Percentiles rank a stretch among this genome's conserved stretches.
Evolutionary conservation across 371 early-diverging fungal species (phyloP).

Genomic region (Cladochytrium tenue): DNA sequence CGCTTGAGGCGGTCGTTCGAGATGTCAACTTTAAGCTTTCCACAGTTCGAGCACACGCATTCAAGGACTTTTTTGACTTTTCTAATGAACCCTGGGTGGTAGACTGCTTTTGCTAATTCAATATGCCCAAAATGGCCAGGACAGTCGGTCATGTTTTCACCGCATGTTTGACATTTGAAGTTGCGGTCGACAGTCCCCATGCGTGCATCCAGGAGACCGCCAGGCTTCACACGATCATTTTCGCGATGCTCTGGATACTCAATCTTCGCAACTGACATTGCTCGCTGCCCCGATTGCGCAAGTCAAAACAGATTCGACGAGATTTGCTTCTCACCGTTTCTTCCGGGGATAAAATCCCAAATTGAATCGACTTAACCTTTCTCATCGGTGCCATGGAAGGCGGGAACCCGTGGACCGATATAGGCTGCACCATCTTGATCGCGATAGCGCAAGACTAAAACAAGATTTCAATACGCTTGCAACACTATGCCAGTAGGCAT

Average conservation of each 20-base stretch:
- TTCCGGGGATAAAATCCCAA: constrained; percentile 94
- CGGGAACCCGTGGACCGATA: constrained; percentile 47
- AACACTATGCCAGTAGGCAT: too few species aligned
- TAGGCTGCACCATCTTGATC: constrained; percentile 14
- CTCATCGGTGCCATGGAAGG: constrained; percentile 89
- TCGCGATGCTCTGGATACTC: constrained; percentile 96
- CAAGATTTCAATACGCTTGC: too few species aligned
- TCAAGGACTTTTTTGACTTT: constrained; percentile 97
- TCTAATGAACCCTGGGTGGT: constrained; percentile 68
- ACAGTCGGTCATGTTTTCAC: constrained; percentile 94
- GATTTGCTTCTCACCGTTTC: constrained; percentile 95
- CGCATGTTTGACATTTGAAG: constrained; percentile 97
- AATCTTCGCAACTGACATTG: constrained; percentile 94
- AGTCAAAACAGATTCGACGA: background rate
- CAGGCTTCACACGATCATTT: constrained; percentile 86
- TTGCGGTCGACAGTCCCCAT: constrained; percentile 99
- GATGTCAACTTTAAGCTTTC: constrained; percentile 81
- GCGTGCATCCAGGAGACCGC: constrained; percentile 95
- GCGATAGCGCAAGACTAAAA: background rate
- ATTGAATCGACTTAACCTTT: constrained; percentile 89
- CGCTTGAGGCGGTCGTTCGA: constrained; percentile 70
- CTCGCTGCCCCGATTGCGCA: constrained; percentile 64
- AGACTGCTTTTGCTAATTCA: constrained; percentile 97
- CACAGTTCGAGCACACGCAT: constrained; percentile 97
- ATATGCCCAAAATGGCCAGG: constrained; percentile 99